These are phyloP conservation scores for Candida boleticola DNA, from an alignment of 805 yeast species.

Conservation along the genomic window DNA sequence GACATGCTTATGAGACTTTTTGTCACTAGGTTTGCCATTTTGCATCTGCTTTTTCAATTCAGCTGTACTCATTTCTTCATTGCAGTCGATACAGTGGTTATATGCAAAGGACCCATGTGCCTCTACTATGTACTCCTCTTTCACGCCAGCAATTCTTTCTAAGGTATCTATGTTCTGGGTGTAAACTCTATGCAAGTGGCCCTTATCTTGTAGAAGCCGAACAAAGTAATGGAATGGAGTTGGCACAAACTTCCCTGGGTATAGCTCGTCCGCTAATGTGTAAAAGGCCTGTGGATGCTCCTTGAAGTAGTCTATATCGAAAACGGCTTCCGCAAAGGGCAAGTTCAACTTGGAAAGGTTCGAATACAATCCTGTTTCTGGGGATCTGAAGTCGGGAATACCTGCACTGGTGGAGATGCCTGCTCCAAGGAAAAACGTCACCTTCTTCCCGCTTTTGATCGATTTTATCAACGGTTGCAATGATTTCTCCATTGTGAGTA, in stretches of 20 bases:
- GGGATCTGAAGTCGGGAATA: slow-evolving; percentile 92
- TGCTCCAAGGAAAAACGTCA: slow-evolving; percentile 81
- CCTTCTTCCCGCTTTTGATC: slow-evolving; percentile 36
- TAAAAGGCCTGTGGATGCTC: slow-evolving; percentile 82
- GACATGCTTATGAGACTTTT: slow-evolving; percentile 24
- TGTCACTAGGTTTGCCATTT: slow-evolving; percentile 14
- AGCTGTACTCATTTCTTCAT: slow-evolving; percentile 47
- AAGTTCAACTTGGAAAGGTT: slow-evolving; percentile 70
- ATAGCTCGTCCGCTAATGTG: slow-evolving; percentile 76
- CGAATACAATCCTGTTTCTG: slow-evolving; percentile 83
- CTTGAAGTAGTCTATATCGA: slow-evolving; percentile 79
- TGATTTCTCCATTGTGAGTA: slow-evolving; percentile 9
- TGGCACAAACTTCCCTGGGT: slow-evolving; percentile 85
- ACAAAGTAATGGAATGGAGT: slow-evolving; percentile 78
- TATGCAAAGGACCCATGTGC: slow-evolving; percentile 94
- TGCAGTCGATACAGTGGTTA: slow-evolving; percentile 82
- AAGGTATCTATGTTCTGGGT: slow-evolving; percentile 94
- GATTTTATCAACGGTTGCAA: slow-evolving; percentile 30
- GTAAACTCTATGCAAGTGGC: slow-evolving; percentile 64
- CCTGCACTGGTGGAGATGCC: slow-evolving; percentile 94
- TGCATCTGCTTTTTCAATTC: slow-evolving; percentile 40
- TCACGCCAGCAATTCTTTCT: slow-evolving; percentile 81
- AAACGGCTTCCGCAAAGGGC: slow-evolving; percentile 95
- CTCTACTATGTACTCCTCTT: slow-evolving; percentile 64
- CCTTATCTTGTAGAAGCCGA: slow-evolving; percentile 62